phyloP scores from a whole-genome alignment of 2,329 filamentous ascomycete genomes.

The Gyromitra esculenta region DNA sequence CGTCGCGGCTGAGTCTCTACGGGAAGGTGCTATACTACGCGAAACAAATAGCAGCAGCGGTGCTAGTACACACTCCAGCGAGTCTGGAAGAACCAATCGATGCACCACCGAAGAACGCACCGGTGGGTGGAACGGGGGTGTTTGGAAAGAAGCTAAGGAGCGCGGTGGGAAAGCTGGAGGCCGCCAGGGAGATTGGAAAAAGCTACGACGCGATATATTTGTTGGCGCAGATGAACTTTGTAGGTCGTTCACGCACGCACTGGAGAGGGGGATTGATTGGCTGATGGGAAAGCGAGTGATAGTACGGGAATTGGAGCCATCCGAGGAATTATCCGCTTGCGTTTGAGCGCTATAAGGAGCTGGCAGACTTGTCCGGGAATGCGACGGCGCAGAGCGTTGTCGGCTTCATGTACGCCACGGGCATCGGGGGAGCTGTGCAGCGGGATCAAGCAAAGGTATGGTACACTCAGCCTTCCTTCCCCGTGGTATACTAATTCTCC shows the following conservation, averaged over 20 bases:
- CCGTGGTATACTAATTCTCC: background rate
- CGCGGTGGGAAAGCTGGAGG: conserved; percentile 54
- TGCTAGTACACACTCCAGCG: conserved; percentile 52
- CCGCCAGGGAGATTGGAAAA: conserved; percentile 62
- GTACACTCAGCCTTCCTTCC: background rate
- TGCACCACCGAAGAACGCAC: conserved; percentile 24
- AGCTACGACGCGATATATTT: conserved; percentile 87
- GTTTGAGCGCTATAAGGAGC: conserved; percentile 80
- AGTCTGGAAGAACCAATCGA: conserved; percentile 51
- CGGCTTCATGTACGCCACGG: conserved; percentile 94
- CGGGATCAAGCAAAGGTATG: conserved; percentile 79
- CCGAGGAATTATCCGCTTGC: conserved; percentile 82
- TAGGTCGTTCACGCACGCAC: conserved; percentile 43
- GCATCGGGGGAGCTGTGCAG: conserved; percentile 81
- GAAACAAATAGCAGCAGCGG: conserved; percentile 34
- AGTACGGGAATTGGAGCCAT: conserved; percentile 87
- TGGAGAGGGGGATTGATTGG: conserved; percentile 3
- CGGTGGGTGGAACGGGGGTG: conserved; percentile 35
- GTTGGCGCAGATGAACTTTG: conserved; percentile 91
- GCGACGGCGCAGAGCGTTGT: conserved; percentile 95
- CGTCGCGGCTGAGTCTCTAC: conserved; percentile 33
- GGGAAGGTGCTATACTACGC: conserved; percentile 47
- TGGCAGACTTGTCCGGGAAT: conserved; percentile 82
- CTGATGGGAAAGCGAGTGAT: conserved; percentile 28
- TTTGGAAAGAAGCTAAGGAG: conserved; percentile 52